phyloP scores from a whole-genome alignment of 306 rosid genomes.

The Begonia fuchsioides region DNA sequence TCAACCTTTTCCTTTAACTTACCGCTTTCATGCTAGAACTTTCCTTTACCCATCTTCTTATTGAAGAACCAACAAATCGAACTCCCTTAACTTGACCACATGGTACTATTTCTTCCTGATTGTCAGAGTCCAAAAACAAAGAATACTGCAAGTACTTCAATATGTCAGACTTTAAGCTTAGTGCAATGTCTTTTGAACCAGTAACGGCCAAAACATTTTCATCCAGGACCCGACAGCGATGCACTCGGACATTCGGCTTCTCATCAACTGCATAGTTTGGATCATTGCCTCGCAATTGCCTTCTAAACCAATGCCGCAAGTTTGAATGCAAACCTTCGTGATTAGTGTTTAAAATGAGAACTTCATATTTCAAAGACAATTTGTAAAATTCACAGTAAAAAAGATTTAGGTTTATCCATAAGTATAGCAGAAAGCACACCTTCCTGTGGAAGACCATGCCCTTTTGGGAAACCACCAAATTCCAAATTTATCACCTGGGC shows the following conservation, averaged over 20 bases:
- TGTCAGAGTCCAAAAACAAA: conserved; percentile 52
- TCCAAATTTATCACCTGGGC: conserved; percentile 65
- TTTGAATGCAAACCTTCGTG: conserved; percentile 30
- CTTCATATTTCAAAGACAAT: conserved; percentile 76
- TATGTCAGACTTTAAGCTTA: conserved; percentile 43
- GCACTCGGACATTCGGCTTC: conserved; percentile 23
- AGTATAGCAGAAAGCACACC: conserved; percentile 72
- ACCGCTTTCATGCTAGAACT: conserved; percentile 63
- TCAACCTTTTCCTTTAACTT: conserved; percentile 72
- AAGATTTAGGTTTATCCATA: conserved; percentile 69
- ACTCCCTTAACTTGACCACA: conserved; percentile 29
- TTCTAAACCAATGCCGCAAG: conserved; percentile 74
- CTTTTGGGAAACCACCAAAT: conserved; percentile 81
- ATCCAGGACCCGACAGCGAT: conserved; percentile 72
- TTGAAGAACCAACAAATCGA: conserved; percentile 49
- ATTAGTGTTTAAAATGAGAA: conserved; percentile 19
- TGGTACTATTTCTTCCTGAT: conserved; percentile 32
- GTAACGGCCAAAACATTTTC: conserved; percentile 60
- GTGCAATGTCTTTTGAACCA: conserved; percentile 63
- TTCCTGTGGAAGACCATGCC: conserved; percentile 93
- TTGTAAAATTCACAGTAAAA: conserved; percentile 73
- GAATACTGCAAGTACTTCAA: conserved; percentile 36
- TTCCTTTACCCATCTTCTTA: conserved; percentile 42
- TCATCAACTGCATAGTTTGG: conserved; percentile 16
- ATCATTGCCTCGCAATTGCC: conserved; percentile 36